These are phyloP conservation scores for Casuarina cunninghamiana DNA, from an alignment of 306 rosid genomes.

Conservation along the genomic window DNA sequence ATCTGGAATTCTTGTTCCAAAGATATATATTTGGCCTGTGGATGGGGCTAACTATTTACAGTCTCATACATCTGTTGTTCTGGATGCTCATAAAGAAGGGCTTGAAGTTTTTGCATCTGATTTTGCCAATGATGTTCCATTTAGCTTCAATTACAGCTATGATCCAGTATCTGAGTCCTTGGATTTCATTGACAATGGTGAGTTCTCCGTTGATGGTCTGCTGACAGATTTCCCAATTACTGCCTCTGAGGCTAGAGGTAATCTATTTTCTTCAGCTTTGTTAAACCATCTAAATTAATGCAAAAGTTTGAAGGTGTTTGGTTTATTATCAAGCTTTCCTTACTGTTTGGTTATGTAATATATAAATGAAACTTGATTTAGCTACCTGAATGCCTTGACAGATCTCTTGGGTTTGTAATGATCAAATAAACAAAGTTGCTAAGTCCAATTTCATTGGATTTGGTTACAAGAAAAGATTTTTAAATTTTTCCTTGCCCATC, in stretches of 20 bases:
- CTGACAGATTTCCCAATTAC: slow-evolving; percentile 81
- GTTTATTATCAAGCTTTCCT: not conserved
- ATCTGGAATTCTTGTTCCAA: slow-evolving; percentile 85
- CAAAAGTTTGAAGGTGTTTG: not conserved
- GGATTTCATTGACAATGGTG: slow-evolving; percentile 59
- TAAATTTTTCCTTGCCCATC: not conserved
- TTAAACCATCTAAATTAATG: not conserved
- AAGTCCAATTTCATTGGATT: not conserved
- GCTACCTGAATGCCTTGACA: not conserved
- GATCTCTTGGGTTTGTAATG: not conserved
- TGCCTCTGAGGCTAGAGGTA: slow-evolving; percentile 72
- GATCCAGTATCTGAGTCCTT: slow-evolving; percentile 82
- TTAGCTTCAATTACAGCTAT: slow-evolving; percentile 68
- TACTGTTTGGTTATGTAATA: not conserved
- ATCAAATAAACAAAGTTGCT: not conserved
- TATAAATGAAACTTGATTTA: not conserved
- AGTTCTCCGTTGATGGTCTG: slow-evolving; percentile 87
- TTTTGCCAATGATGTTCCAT: slow-evolving; percentile 58
- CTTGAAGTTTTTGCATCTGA: slow-evolving; percentile 72
- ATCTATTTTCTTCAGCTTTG: slow-evolving; percentile 20
- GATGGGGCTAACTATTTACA: slow-evolving; percentile 45
- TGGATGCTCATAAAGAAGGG: slow-evolving; percentile 76
- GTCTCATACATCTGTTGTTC: slow-evolving; percentile 67
- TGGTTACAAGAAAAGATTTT: not conserved
- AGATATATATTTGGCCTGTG: slow-evolving; percentile 73